Evolutionary conservation across 2,329 filamentous ascomycete species (phyloP).

Genomic region (Rugonectria rugulosa): DNA sequence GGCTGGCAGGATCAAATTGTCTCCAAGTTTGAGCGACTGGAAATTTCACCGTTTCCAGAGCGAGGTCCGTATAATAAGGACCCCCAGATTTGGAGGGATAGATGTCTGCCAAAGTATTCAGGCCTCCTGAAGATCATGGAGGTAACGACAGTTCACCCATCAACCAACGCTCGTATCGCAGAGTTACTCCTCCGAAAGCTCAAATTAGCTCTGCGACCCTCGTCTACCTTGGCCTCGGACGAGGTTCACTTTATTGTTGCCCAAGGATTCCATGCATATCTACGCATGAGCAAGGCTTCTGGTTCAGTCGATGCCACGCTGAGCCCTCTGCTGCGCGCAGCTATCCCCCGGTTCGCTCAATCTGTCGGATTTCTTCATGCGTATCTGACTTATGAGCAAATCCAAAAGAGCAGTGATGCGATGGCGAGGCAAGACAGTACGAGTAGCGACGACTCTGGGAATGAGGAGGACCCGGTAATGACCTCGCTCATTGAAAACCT

Average conservation of each 20-base stretch:
- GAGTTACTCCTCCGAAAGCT: conserved; percentile 72
- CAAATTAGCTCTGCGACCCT: conserved; percentile 69
- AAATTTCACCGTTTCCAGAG: conserved; percentile 70
- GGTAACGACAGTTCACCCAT: conserved; percentile 68
- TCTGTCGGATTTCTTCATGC: conserved; percentile 72
- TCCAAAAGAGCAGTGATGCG: conserved; percentile 29
- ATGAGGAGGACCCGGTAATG: conserved; percentile 68
- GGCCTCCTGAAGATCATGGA: conserved; percentile 70
- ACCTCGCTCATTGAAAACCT: conserved; percentile 76
- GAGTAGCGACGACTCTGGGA: conserved; percentile 51
- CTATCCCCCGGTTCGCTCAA: conserved; percentile 71
- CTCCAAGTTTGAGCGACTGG: conserved; percentile 71
- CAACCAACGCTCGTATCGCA: conserved; percentile 70
- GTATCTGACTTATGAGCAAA: conserved; percentile 63
- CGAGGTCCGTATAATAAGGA: conserved; percentile 68
- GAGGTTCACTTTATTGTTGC: conserved; percentile 78
- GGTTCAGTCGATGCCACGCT: conserved; percentile 65
- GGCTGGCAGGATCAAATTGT: conserved; percentile 79
- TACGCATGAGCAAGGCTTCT: conserved; percentile 69
- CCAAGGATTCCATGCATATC: conserved; percentile 76
- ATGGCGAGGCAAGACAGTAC: conserved; percentile 38
- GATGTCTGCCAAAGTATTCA: conserved; percentile 72
- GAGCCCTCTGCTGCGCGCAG: conserved; percentile 71
- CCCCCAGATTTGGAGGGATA: conserved; percentile 67
- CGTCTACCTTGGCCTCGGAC: conserved; percentile 64